Conservation (phyloP, 495 filamentous ascomycete species). For the Talaromyces nanjingensis region DNA sequence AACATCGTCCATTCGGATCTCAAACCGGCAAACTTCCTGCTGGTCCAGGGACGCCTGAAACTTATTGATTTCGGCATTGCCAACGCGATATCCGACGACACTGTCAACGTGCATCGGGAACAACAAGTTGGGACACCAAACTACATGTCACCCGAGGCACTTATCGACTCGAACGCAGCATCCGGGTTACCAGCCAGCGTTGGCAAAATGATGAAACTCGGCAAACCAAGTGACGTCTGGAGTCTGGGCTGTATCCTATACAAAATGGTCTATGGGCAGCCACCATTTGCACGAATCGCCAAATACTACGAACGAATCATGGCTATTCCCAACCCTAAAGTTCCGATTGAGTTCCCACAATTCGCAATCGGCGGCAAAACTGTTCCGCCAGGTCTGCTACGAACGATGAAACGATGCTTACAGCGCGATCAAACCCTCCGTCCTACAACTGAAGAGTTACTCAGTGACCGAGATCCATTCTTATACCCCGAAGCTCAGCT, state of each 20-base stretch:
- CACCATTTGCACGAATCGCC: constrained; percentile 86
- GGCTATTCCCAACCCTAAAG: constrained; percentile 84
- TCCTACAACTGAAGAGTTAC: constrained; percentile 70
- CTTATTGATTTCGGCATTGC: constrained; percentile 96
- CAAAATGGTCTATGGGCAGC: constrained; percentile 92
- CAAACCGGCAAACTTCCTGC: constrained; percentile 90
- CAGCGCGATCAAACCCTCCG: constrained; percentile 69
- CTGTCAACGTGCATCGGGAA: constrained; percentile 95
- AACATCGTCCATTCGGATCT: constrained; percentile 96
- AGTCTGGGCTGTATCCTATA: constrained; percentile 92
- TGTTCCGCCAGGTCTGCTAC: constrained; percentile 63
- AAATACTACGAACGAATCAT: constrained; percentile 67
- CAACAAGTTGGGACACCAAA: constrained; percentile 93
- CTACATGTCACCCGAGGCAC: constrained; percentile 94
- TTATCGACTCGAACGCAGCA: constrained; percentile 77
- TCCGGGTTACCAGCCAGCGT: constrained; percentile 47
- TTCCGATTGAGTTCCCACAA: constrained; percentile 74
- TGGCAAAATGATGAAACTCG: constrained; percentile 85
- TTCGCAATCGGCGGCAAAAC: constrained; percentile 64
- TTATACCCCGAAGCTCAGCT: constrained; percentile 64
- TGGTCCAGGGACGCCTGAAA: constrained; percentile 78
- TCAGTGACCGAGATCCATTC: constrained; percentile 68
- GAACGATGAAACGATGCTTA: constrained; percentile 72
- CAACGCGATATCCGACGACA: constrained; percentile 93
- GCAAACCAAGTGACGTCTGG: constrained; percentile 95